Conservation (phyloP, 805 yeast species). For the Saccharomycopsis olivae region DNA sequence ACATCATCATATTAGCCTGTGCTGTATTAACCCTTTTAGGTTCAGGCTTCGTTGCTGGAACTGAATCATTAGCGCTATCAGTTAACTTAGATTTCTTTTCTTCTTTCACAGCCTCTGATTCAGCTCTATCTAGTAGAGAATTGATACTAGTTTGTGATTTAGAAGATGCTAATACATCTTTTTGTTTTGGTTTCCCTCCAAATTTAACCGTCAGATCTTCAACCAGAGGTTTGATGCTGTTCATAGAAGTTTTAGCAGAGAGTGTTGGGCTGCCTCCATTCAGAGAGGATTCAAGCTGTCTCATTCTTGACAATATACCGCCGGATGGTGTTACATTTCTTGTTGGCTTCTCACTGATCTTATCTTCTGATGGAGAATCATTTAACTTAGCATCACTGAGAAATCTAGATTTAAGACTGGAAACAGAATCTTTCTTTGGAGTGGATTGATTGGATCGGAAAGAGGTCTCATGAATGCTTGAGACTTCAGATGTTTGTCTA, state of each 20-base stretch:
- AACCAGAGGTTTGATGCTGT: conserved; percentile 5
- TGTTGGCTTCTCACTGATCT: background rate
- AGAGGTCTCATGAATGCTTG: background rate
- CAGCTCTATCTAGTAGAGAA: background rate
- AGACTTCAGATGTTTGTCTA: background rate
- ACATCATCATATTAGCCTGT: too few relatives aligned
- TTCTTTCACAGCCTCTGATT: background rate
- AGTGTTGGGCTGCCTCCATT: conserved; percentile 10
- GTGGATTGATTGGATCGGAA: conserved; percentile 6
- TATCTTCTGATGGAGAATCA: background rate
- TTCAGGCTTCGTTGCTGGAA: background rate
- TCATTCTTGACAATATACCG: conserved; percentile 24
- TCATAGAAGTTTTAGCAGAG: conserved; percentile 3
- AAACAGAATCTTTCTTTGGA: conserved; percentile 11
- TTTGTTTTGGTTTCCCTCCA: too few relatives aligned
- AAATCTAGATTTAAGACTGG: conserved; percentile 7
- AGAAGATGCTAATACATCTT: too few relatives aligned
- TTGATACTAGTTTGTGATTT: background rate
- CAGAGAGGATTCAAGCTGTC: conserved; percentile 23
- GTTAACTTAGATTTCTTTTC: too few relatives aligned
- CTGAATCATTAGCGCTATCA: background rate
- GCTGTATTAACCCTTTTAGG: too few relatives aligned
- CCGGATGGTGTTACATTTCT: conserved; percentile 11
- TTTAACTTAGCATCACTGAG: background rate
- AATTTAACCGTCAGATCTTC: conserved; percentile 2